These are phyloP conservation scores for Ceratocystis cacaofunesta DNA, from an alignment of 2,329 filamentous ascomycete genomes.

Conservation along the genomic window DNA sequence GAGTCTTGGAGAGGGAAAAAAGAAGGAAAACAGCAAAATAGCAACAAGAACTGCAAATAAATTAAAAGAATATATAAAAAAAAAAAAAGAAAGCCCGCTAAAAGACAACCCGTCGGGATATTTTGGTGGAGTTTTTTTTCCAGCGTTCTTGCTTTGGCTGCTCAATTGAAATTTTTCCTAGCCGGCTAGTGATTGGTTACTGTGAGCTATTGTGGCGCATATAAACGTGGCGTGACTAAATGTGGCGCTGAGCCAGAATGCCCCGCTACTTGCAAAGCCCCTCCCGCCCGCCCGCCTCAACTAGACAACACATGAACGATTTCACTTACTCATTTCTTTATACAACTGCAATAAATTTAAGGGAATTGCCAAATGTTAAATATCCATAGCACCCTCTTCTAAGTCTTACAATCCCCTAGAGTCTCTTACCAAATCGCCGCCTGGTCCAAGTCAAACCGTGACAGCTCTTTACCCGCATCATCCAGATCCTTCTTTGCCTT, in stretches of 20 bases:
- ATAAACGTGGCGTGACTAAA: neutral
- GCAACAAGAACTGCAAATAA: conserved; percentile 1
- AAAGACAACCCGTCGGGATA: neutral
- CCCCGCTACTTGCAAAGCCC: conserved; percentile 4
- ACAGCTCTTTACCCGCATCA: conserved; percentile 80
- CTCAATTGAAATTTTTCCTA: conserved; percentile 13
- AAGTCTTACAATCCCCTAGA: neutral
- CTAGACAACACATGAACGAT: no score
- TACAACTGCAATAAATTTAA: no score
- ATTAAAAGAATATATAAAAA: conserved; percentile 5
- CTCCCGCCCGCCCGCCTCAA: no score
- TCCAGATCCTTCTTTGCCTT: conserved; percentile 99
- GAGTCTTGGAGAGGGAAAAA: neutral
- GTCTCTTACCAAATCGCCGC: conserved; percentile 42
- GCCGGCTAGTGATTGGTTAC: neutral
- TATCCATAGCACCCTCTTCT: no score
- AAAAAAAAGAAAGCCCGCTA: neutral
- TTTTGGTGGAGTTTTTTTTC: neutral
- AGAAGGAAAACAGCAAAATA: neutral
- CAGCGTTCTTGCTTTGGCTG: neutral
- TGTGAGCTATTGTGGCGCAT: neutral
- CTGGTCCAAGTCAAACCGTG: conserved; percentile 75
- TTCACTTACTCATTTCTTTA: no score
- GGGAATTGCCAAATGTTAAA: no score
- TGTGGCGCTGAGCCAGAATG: neutral